phyloP scores from a whole-genome alignment of 805 yeast species.

The Nakazawaea holstii region DNA sequence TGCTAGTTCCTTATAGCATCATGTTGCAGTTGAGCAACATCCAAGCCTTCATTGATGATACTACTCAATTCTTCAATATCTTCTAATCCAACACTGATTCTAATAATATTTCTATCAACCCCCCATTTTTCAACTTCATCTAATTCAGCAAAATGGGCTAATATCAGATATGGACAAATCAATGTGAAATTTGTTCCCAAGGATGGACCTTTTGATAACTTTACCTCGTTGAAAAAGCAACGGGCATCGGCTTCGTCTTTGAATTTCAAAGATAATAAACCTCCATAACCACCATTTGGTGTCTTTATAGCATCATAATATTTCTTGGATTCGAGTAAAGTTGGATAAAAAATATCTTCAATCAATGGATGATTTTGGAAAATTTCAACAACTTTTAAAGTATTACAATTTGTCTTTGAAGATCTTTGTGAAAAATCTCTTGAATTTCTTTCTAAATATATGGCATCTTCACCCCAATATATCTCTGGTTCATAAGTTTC shows the following conservation, averaged over 20 bases:
- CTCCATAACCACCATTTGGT: conserved; percentile 83
- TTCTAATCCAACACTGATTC: conserved; percentile 85
- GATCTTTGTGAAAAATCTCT: conserved; percentile 77
- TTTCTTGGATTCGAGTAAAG: conserved; percentile 41
- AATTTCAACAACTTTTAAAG: conserved; percentile 49
- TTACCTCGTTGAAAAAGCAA: conserved; percentile 65
- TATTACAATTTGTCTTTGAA: conserved; percentile 46
- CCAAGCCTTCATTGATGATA: conserved; percentile 48
- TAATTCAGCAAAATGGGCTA: conserved; percentile 80
- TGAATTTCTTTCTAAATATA: conserved; percentile 86
- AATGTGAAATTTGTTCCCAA: conserved; percentile 86
- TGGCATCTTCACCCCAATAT: conserved; percentile 93
- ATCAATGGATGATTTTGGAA: conserved; percentile 48
- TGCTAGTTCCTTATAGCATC: conserved; percentile 9
- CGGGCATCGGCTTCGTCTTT: conserved; percentile 57
- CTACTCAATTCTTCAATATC: conserved; percentile 51
- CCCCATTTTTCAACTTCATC: conserved; percentile 81
- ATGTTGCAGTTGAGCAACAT: conserved; percentile 33
- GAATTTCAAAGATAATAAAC: conserved; percentile 72
- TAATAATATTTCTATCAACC: conserved; percentile 68
- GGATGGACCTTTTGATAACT: conserved; percentile 82
- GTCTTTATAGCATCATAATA: conserved; percentile 71
- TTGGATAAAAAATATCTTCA: conserved; percentile 69
- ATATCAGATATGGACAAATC: conserved; percentile 83
- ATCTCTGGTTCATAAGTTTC: conserved; percentile 63